Conservation (phyloP, 202 grass and related monocot genomes). For the Hordeum pubiflorum region DNA sequence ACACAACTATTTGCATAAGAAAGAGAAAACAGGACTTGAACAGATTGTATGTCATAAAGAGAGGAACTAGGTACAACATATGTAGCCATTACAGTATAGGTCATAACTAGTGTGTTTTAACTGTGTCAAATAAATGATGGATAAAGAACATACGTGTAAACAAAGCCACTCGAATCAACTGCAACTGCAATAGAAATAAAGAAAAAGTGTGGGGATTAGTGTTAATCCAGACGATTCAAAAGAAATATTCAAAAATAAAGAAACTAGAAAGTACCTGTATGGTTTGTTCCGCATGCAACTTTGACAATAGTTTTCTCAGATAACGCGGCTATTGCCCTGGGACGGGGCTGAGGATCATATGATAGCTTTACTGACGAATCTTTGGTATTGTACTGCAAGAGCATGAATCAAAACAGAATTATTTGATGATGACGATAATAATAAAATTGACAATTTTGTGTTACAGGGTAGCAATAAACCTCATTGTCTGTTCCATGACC, state of each 20-base stretch:
- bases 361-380: slow-evolving; percentile 78
- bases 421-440: background rate
- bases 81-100: background rate
- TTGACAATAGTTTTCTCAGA: slow-evolving; percentile 86
- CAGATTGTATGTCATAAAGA: slow-evolving; percentile 11
- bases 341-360: slow-evolving; percentile 84
- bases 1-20: background rate
- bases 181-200: slow-evolving; percentile 65
- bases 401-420: slow-evolving; percentile 18
- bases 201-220: slow-evolving; percentile 28
- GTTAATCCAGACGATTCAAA: slow-evolving; percentile 16
- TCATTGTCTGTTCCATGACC: slow-evolving; percentile 98
- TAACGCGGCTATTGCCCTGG: slow-evolving; percentile 62
- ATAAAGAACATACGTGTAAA: slow-evolving; percentile 89
- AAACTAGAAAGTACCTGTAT: slow-evolving; percentile 63
- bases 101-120: slow-evolving; percentile 9
- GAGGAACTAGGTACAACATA: slow-evolving; percentile 8
- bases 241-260: slow-evolving; percentile 14
- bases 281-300: slow-evolving; percentile 94
- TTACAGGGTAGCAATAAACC: slow-evolving; percentile 31
- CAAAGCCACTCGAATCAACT: slow-evolving; percentile 92
- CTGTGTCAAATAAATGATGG: slow-evolving; percentile 5
- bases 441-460: background rate
- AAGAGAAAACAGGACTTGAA: background rate
- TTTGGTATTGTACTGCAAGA: slow-evolving; percentile 90